Conservation (phyloP, 2,329 filamentous ascomycete genomes). For the Colletotrichum graminicola region DNA sequence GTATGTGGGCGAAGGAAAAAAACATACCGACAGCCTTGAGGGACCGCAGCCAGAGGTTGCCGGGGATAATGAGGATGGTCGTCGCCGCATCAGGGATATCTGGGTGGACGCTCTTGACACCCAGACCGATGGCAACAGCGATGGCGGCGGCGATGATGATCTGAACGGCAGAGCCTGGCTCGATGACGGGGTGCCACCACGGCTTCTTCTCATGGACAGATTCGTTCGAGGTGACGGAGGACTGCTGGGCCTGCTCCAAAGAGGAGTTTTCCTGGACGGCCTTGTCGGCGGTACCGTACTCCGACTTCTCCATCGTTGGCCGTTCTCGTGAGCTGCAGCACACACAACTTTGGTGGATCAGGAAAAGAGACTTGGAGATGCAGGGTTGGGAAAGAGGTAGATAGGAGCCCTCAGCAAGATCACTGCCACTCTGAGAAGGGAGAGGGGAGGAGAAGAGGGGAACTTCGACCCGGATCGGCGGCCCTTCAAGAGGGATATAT, state of each 20-base stretch:
- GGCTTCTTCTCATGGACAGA: conserved; percentile 46
- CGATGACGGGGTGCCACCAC: conserved; percentile 54
- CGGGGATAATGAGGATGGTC: conserved; percentile 61
- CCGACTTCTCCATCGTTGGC: conserved; percentile 39
- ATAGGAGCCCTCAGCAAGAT: conserved; percentile 14
- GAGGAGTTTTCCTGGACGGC: conserved; percentile 42
- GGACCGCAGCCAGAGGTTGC: conserved; percentile 62
- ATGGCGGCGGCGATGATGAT: conserved; percentile 62
- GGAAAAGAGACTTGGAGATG: not conserved
- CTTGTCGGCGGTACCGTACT: conserved; percentile 37
- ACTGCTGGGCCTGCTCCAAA: conserved; percentile 36
- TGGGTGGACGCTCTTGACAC: conserved; percentile 57
- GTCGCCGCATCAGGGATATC: conserved; percentile 57
- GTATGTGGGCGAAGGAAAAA: not conserved
- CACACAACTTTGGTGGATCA: not conserved
- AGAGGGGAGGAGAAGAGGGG: not conserved
- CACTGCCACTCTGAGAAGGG: conserved; percentile 19
- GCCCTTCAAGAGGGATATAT: conserved; percentile 26
- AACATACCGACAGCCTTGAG: conserved; percentile 61
- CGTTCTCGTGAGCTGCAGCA: not conserved
- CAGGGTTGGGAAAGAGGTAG: not conserved
- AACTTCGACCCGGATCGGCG: conserved; percentile 11
- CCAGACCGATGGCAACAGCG: conserved; percentile 63
- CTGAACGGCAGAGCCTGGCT: conserved; percentile 61
- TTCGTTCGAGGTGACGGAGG: conserved; percentile 33